Evolutionary conservation across 108 stramenopile genomes (phyloP).

Genomic region (Skeletonema costatum): DNA sequence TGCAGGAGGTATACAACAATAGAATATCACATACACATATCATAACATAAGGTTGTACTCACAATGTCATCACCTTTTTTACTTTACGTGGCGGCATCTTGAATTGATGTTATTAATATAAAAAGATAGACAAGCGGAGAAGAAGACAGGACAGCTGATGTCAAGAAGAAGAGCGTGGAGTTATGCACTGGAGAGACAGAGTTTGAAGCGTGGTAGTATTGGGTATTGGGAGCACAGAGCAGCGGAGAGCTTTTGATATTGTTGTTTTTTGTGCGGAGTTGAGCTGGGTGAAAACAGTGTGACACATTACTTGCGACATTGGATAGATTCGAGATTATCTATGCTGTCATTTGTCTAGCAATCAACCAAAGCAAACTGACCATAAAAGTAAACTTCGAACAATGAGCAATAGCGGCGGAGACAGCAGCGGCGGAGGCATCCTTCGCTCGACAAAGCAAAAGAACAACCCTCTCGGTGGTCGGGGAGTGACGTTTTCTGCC

Average conservation of each 20-base stretch:
- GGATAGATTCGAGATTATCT: no score
- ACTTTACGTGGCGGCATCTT: constrained; percentile 87
- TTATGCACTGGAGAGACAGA: background rate
- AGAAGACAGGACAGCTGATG: background rate
- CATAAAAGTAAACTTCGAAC: background rate
- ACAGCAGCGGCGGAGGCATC: constrained; percentile 9
- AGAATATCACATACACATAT: no score
- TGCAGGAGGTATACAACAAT: no score
- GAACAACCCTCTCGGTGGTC: background rate
- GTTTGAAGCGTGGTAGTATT: no score
- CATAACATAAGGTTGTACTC: background rate
- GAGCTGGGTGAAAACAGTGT: no score
- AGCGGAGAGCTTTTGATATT: no score
- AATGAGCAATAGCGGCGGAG: background rate
- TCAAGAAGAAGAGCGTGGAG: background rate
- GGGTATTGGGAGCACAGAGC: no score
- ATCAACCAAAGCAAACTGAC: no score
- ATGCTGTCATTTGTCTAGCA: no score
- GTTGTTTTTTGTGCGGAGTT: no score
- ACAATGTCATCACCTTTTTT: constrained; percentile 91
- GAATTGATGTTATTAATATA: background rate
- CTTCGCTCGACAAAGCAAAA: constrained; percentile 7
- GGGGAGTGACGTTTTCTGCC: constrained; percentile 12
- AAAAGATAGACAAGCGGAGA: background rate
- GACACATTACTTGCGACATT: no score